These are phyloP conservation scores for Bruguiera sexangula DNA, from an alignment of 345 rosid species.

Conservation along the genomic window DNA sequence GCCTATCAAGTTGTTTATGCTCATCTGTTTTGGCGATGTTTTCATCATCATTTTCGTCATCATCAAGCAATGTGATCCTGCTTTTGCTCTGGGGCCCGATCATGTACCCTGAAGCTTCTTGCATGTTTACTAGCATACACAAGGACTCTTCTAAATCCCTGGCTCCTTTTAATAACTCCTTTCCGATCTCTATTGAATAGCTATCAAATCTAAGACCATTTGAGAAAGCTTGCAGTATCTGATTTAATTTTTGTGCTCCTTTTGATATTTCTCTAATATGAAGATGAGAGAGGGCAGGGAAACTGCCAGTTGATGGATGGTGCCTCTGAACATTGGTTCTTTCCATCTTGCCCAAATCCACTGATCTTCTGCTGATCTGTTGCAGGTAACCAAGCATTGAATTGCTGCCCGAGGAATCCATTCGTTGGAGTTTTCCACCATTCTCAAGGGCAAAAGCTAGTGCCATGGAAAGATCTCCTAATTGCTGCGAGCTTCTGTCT, in stretches of 20 bases:
- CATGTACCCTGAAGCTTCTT: constrained; percentile 62
- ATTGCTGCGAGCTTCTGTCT: constrained; percentile 40
- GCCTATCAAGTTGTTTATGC: constrained; percentile 44
- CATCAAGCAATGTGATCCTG: constrained; percentile 65
- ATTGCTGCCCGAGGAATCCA: constrained; percentile 47
- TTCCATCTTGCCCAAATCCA: constrained; percentile 38
- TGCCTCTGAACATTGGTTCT: constrained; percentile 30
- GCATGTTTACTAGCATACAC: constrained; percentile 72
- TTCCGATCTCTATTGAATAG: constrained; percentile 72
- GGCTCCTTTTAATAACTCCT: constrained; percentile 72
- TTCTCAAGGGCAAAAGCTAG: constrained; percentile 72
- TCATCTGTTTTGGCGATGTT: constrained; percentile 16
- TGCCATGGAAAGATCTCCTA: constrained; percentile 60
- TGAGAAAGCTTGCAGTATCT: constrained; percentile 69
- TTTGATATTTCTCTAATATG: constrained; percentile 73
- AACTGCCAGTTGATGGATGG: constrained; percentile 34
- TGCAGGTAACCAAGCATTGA: constrained; percentile 59
- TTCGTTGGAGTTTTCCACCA: constrained; percentile 57
- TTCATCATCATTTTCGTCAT: constrained; percentile 44
- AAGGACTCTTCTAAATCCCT: constrained; percentile 75
- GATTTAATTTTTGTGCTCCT: constrained; percentile 71
- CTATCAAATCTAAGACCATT: constrained; percentile 55
- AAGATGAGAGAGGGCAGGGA: constrained; percentile 54
- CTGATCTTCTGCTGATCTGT: constrained; percentile 55
- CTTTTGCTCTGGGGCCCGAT: constrained; percentile 42